These are phyloP conservation scores for Triangularia verruculosa DNA, from an alignment of 2,329 filamentous ascomycete genomes.

Conservation along the genomic window DNA sequence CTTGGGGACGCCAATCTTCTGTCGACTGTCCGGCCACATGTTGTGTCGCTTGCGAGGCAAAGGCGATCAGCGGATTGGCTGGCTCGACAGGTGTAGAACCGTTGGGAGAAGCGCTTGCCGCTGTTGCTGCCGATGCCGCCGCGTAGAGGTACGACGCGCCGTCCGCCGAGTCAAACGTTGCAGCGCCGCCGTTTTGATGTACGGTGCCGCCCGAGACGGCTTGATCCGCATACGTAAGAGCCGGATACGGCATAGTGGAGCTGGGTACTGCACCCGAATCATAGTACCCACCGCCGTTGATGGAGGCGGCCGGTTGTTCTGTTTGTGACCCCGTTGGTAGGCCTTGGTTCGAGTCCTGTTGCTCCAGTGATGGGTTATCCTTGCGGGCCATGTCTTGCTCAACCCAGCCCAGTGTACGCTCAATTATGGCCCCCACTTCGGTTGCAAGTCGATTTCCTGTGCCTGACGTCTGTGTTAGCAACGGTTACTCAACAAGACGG, in stretches of 20 bases:
- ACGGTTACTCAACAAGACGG: neutral
- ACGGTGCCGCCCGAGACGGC: conserved; percentile 8
- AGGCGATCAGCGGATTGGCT: conserved; percentile 39
- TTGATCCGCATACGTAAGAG: conserved; percentile 24
- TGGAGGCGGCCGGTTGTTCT: neutral
- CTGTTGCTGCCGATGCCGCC: conserved; percentile 18
- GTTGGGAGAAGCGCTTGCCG: conserved; percentile 10
- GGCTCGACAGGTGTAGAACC: conserved; percentile 23
- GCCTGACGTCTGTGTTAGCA: conserved; percentile 35
- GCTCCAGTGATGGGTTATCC: conserved; percentile 19
- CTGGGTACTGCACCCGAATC: conserved; percentile 13
- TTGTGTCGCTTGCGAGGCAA: conserved; percentile 40
- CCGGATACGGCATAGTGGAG: conserved; percentile 22
- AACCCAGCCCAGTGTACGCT: conserved; percentile 52
- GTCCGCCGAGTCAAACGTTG: conserved; percentile 17
- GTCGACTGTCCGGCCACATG: conserved; percentile 25
- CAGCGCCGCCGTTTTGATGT: conserved; percentile 20
- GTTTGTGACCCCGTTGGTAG: neutral
- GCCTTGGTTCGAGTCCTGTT: conserved; percentile 10
- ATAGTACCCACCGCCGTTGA: conserved; percentile 26
- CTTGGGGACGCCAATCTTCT: conserved; percentile 26
- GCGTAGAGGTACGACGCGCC: conserved; percentile 26
- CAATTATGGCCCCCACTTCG: conserved; percentile 47
- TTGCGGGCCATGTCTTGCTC: conserved; percentile 47
- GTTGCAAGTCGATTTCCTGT: conserved; percentile 43